Base-by-base conservation (phyloP, 129 eudicot genomes). In the Ambrosia artemisiifolia region DNA sequence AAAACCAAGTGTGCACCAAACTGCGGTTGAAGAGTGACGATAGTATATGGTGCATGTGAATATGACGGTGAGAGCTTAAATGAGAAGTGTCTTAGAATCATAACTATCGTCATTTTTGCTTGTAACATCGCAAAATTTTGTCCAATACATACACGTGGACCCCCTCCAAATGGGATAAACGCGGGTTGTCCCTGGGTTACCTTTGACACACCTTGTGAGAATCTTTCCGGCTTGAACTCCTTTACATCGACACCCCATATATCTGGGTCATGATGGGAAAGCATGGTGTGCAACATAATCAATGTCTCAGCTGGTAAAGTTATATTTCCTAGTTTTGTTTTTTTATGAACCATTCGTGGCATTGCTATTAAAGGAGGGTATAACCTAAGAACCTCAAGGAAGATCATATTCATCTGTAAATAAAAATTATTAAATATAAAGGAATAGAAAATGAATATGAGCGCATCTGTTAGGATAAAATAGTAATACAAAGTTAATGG, bases 311-410 rank as follows among this genome's bases (percentile, higher is more conserved):
- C 63, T 0, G 78, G 78, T 11, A 73, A 46, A 0, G 11, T 63
- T 62, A 73, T 73, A 5, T 63, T 47, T 47, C 70, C 70, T 62
- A 73, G 6, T 11, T 33, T 48, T 0, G 70, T 48, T 62, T 73
- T 63, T 73, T 62, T 59, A 16, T 59, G 76, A 59, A 70, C 16
- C 76, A 59, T 72, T 28, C 76, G 67, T n/a, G 54, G 2, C 17
- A 73, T 2, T 73, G 50, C 77, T 60, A 28, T 30, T 1, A 44
- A 48, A 0, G 68, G 46, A 60, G 69, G 77, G 60, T 72, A 72
- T 5, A 72, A 13, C 69, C 77, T 60, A 59, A 72, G 77, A n/a
- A 62, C 70, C 62, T 73, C 78, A 4, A 32, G 63, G 19, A 73
- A 47, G 49, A 73, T 34, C 34, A 8, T 32, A 48, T 48, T 73